A percentile compares a stretch with the other conserved stretches of the same genome.
Evolutionary conservation across 441 rosid genomes (phyloP).

Genomic region (Corymbia calophylla): DNA sequence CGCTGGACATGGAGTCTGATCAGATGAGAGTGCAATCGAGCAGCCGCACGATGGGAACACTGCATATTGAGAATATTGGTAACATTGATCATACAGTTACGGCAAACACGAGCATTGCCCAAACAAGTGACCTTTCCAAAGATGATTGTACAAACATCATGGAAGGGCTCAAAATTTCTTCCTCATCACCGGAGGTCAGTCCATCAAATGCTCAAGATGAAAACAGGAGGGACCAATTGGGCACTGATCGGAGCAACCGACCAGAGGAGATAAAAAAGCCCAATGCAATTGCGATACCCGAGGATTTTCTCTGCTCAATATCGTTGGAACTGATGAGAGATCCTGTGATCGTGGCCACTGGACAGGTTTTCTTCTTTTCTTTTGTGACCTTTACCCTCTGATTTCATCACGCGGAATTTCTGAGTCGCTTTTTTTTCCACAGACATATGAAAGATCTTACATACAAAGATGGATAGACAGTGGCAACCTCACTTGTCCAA

Average conservation of each 20-base stretch:
- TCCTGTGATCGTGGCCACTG: slow-evolving; percentile 90
- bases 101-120: slow-evolving; percentile 20
- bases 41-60: slow-evolving; percentile 11
- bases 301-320: slow-evolving; percentile 81
- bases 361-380: slow-evolving; percentile 50
- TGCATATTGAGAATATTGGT: slow-evolving; percentile 16
- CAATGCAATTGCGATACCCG: slow-evolving; percentile 50
- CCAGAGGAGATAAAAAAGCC: slow-evolving; percentile 46
- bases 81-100: slow-evolving; percentile 22
- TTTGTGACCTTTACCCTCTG: background rate
- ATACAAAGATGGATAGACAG: slow-evolving; percentile 96
- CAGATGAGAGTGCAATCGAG: background rate
- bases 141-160: slow-evolving; percentile 10
- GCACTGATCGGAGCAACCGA: slow-evolving; percentile 18
- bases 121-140: slow-evolving; percentile 14
- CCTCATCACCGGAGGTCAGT: slow-evolving; percentile 24
- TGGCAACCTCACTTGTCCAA: slow-evolving; percentile 81
- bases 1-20: slow-evolving; percentile 24
- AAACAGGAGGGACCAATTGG: slow-evolving; percentile 6
- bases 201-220: slow-evolving; percentile 25
- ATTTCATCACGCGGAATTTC: slow-evolving; percentile 1
- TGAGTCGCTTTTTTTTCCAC: slow-evolving; percentile 19
- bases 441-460: slow-evolving; percentile 97
- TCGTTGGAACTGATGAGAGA: slow-evolving; percentile 89
- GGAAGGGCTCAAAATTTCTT: slow-evolving; percentile 20